phyloP scores from a whole-genome alignment of 495 filamentous ascomycete genomes.

The Jackrogersella multiformis region DNA sequence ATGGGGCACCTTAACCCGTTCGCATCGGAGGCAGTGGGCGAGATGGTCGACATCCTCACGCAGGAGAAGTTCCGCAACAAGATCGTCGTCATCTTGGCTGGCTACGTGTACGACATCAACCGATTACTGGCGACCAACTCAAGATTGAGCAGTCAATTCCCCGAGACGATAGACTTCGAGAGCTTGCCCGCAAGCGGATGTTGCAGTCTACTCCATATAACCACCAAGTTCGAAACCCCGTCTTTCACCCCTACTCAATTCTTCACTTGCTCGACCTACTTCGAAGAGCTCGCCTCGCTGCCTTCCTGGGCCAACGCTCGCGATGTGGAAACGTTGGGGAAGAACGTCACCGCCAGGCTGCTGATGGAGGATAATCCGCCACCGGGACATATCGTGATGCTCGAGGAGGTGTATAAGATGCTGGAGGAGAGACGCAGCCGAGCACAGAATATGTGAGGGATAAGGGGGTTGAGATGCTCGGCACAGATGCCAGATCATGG shows the following conservation, averaged over 20 bases:
- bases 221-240: not conserved
- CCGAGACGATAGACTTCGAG: conserved; percentile 45
- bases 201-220: not conserved
- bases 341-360: not conserved
- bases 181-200: not conserved
- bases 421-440: not conserved
- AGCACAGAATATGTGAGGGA: too few relatives aligned
- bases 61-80: conserved; percentile 67
- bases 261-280: too few relatives aligned
- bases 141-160: conserved; percentile 65
- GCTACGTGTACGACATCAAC: conserved; percentile 75
- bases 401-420: not conserved
- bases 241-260: too few relatives aligned
- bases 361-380: not conserved
- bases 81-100: conserved; percentile 75
- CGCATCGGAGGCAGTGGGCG: conserved; percentile 73
- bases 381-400: not conserved
- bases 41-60: conserved; percentile 72
- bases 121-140: conserved; percentile 67
- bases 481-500: too few relatives aligned
- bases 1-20: conserved; percentile 52
- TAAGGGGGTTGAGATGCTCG: not conserved
- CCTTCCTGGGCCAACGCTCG: conserved; percentile 12
- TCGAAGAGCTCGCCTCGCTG: not conserved
- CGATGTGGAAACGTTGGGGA: not conserved